Evolutionary conservation across 2,329 filamentous ascomycete genomes (phyloP), one percentile per base, ranked within the genome.

Genomic region (Plenodomus biglobosus): DNA sequence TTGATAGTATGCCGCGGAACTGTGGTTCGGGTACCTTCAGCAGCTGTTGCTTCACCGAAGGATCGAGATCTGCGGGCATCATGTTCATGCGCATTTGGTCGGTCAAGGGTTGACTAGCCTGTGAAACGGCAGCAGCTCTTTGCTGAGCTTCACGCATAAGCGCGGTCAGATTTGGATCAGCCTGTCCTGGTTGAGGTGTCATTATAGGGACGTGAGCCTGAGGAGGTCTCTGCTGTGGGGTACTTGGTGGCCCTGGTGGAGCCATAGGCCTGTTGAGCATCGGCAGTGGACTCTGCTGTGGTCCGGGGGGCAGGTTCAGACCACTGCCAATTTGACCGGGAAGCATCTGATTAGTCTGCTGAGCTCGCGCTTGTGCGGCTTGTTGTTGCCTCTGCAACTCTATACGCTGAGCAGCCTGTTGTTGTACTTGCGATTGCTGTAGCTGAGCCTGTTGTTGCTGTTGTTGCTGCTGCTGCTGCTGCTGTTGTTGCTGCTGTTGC

Each of bases 211-310:
- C 60, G 42, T 68, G 63, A 11, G 62, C 59, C 44, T 71, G 67
- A 21, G 67, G 67, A n/a, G 65, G 68, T 5, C 65, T 61, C 48
- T 68, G 70, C 43, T 70, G 68, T 8, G 69, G 66, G 8, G 70
- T 70, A 7, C 58, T 55, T n/a, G 59, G 60, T 24, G 55, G 51
- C 2, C 73, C 75, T 10, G 76, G 75, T 40, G 75, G 73, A 32
- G 62, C 68, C 68, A 80, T 76, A 1, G 77, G 75, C 16, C 74
- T 70, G 24, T 75, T 80, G 18, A 80, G 68, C 70, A 76, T 76
- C 1, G 74, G 70, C 76, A 79, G 79, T 27, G 75, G 75, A 46
- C 72, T 77, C 55, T 75, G 66, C 55, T 73, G 63, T 42, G 71
- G 58, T 40, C 71, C 65, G 52, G 72, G 59, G 38, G 72, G 64